phyloP scores from a whole-genome alignment of 805 yeast genomes.

The Kuraishia ogatae region DNA sequence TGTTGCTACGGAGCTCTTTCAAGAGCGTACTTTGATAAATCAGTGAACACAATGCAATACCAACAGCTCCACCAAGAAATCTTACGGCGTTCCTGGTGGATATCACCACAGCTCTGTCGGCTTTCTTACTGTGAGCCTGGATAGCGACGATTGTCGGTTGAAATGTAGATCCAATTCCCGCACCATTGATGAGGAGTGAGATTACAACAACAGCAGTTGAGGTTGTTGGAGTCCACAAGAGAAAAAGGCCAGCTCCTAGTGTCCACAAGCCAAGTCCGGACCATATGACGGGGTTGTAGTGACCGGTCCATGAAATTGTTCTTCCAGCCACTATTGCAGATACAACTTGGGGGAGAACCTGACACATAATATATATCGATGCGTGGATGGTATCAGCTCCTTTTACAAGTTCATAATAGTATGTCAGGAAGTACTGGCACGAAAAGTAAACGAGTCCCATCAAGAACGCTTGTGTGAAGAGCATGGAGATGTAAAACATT shows the following conservation, averaged over 20 bases:
- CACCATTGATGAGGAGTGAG: conserved; percentile 26
- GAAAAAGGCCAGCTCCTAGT: conserved; percentile 29
- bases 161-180: conserved; percentile 40
- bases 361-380: conserved; percentile 32
- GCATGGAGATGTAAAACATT: conserved; percentile 23
- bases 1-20: conserved; percentile 6
- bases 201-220: conserved; percentile 26
- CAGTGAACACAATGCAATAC: conserved; percentile 36
- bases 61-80: conserved; percentile 58
- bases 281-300: conserved; percentile 30
- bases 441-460: conserved; percentile 42
- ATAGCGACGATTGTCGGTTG: conserved; percentile 50
- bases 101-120: conserved; percentile 52
- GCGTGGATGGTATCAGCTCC: conserved; percentile 29
- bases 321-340: conserved; percentile 36
- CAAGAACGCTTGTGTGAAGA: conserved; percentile 29
- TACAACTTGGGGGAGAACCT: conserved; percentile 33
- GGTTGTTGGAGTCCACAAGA: conserved; percentile 21
- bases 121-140: conserved; percentile 39
- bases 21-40: conserved; percentile 17
- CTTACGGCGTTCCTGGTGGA: conserved; percentile 48
- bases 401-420: conserved; percentile 37
- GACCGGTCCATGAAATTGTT: conserved; percentile 31
- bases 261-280: conserved; percentile 34
- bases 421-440: conserved; percentile 38